Percentiles rank a stretch among this genome's conserved stretches.
Conservation (phyloP, 164 flowering plant genomes). For the Berberis thunbergii region DNA sequence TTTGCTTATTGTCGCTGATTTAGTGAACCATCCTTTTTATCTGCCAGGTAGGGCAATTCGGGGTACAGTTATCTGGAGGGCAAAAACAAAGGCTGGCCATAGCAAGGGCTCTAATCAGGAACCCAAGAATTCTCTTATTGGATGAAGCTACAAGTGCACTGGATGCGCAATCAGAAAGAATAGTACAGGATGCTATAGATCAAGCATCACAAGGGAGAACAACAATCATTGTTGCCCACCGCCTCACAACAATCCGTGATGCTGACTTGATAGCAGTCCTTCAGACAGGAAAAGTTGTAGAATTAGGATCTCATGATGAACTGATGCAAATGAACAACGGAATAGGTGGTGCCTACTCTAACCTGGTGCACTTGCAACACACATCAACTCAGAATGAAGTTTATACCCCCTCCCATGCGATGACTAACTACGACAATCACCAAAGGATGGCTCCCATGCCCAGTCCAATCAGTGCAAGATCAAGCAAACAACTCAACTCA, state of each 20-base stretch:
- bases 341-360: slow-evolving; percentile 14
- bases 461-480: slow-evolving; percentile 5
- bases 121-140: slow-evolving; percentile 20
- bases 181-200: slow-evolving; percentile 21
- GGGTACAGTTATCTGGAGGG: slow-evolving; percentile 24
- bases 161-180: slow-evolving; percentile 18
- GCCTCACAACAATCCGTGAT: slow-evolving; percentile 17
- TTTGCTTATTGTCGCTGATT: not conserved
- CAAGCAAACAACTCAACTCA: slow-evolving; percentile 18
- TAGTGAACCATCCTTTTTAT: not conserved
- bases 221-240: slow-evolving; percentile 22
- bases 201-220: slow-evolving; percentile 17
- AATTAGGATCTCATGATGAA: slow-evolving; percentile 12
- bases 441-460: not conserved
- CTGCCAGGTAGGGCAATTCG: slow-evolving; percentile 20
- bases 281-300: slow-evolving; percentile 16
- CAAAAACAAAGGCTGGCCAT: slow-evolving; percentile 25
- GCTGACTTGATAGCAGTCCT: slow-evolving; percentile 16
- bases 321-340: slow-evolving; percentile 13
- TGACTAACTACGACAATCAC: slow-evolving; percentile 1
- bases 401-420: not conserved
- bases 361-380: slow-evolving; percentile 20
- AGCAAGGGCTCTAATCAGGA: slow-evolving; percentile 22
- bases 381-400: slow-evolving; percentile 13
- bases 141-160: slow-evolving; percentile 30